Conservation (phyloP, 352 stramenopile genomes). For the Pythium biforme region DNA sequence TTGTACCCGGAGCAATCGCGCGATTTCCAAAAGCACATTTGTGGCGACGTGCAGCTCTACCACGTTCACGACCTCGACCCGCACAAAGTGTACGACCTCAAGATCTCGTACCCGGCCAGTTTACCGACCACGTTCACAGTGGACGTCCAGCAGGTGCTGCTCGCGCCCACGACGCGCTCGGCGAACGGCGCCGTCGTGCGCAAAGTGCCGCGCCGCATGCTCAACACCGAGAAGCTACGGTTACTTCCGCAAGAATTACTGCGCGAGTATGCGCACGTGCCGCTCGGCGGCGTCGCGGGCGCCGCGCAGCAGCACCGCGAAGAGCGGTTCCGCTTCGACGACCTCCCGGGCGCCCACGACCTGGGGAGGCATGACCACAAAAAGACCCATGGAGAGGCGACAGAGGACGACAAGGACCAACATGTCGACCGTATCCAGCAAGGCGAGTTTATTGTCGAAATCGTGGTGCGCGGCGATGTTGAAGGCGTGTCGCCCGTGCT, state of each 20-base stretch:
- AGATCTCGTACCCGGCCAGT: slow-evolving; percentile 71
- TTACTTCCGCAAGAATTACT: slow-evolving; percentile 46
- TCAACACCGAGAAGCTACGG: slow-evolving; percentile 74
- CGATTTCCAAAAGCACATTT: slow-evolving; percentile 37
- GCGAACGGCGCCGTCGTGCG: slow-evolving; percentile 22
- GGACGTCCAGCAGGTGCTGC: slow-evolving; percentile 42
- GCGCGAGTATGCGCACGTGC: slow-evolving; percentile 19
- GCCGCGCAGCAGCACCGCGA: slow-evolving; percentile 20
- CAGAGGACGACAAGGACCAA: not conserved
- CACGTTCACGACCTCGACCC: slow-evolving; percentile 48
- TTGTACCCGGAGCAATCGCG: slow-evolving; percentile 48
- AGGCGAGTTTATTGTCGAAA: slow-evolving; percentile 29
- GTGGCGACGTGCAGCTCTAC: slow-evolving; percentile 50
- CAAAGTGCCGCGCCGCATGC: slow-evolving; percentile 33
- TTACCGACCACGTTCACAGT: slow-evolving; percentile 55
- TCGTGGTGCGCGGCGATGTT: slow-evolving; percentile 38
- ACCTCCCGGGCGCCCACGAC: slow-evolving; percentile 12
- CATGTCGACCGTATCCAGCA: slow-evolving; percentile 3
- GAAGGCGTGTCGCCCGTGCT: slow-evolving; percentile 49
- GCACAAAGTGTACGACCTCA: slow-evolving; percentile 63
- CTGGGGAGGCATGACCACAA: not conserved
- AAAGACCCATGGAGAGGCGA: not conserved
- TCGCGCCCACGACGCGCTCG: slow-evolving; percentile 12
- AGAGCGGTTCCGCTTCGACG: slow-evolving; percentile 28
- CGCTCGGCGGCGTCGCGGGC: slow-evolving; percentile 5